Evolutionary conservation across 129 eudicot genomes (phyloP).

Genomic region (Centaurea solstitialis): DNA sequence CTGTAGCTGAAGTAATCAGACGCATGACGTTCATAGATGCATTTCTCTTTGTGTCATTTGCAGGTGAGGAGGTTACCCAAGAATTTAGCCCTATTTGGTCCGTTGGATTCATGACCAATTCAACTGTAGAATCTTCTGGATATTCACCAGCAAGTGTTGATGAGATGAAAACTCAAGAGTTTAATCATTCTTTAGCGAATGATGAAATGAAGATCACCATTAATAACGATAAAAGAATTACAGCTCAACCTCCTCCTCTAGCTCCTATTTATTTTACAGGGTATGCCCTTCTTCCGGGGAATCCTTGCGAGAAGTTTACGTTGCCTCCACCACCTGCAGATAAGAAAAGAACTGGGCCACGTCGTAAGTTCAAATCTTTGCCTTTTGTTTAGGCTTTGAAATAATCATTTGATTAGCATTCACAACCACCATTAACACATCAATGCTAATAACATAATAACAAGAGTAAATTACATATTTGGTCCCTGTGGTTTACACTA

Average conservation of each 20-base stretch:
- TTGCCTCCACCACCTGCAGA: constrained; percentile 94
- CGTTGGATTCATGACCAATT: constrained; percentile 38
- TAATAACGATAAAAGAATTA: constrained; percentile 5
- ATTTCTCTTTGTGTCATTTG: constrained; percentile 20
- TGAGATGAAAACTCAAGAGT: constrained; percentile 13
- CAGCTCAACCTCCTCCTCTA: constrained; percentile 41
- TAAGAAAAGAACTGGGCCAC: constrained; percentile 82
- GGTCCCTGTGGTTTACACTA: too few relatives aligned
- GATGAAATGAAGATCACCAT: constrained; percentile 3
- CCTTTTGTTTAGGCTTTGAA: constrained; percentile 7
- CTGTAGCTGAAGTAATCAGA: not conserved
- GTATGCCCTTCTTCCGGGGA: constrained; percentile 81
- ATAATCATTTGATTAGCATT: not conserved
- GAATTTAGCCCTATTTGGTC: constrained; percentile 34
- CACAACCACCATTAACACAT: not conserved
- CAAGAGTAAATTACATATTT: too few relatives aligned
- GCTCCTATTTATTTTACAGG: constrained; percentile 60
- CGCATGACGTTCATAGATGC: not conserved
- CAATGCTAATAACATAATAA: not conserved
- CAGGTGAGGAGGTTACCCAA: constrained; percentile 71
- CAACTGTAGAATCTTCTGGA: constrained; percentile 15
- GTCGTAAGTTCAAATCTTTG: constrained; percentile 47
- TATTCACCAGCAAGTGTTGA: constrained; percentile 25
- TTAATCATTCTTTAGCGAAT: constrained; percentile 21
- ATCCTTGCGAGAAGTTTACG: constrained; percentile 79